Evolutionary conservation across 805 yeast species (phyloP), one percentile per base, ranked within the genome.

Genomic region (Ogataea saltuana): DNA sequence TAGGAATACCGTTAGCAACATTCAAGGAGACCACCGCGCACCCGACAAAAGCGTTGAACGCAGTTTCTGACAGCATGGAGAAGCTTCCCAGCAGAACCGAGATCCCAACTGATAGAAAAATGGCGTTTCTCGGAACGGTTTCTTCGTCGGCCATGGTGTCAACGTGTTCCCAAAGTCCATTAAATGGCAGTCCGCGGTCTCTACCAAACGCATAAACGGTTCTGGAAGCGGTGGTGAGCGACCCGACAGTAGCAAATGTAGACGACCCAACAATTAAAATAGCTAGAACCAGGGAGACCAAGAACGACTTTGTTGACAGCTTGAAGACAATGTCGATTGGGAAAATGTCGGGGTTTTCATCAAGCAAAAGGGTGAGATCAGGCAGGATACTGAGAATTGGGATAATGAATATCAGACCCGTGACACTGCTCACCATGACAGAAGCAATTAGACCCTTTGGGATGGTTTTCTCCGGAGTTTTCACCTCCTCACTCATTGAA

Each of bases 41-140:
- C 0, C 95, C 93, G 67, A 86, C 79, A 61, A 87, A 86, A 3
- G 95, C 89, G 61, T 83, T 83, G 63, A 87, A 84, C 0, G 93
- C 89, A 6, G 89, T 77, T 4, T 80, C 69, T 0, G 91, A 84
- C 1, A 86, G 62, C 33, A 87, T 64, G 3, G 90, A 84, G 30
- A 87, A 68, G 6, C 81, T 60, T 1, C 90, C 86, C 34, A 86
- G 63, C 2, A 77, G 42, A 15, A 75, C 74, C 22, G 87, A 76
- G 16, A 83, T 78, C 0, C 65, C 75, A 73, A 83, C 81, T 12
- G 88, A 80, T 33, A 85, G 64, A 31, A 81, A 61, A 19, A 85
- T 69, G 0, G 93, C 85, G 58, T 85, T 81, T 50, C 76, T 78
- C 2, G 95, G 95, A 17, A 85, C 80, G 22, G 71, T 74, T 33